These are phyloP conservation scores for Blastobotrys chiropterorum DNA, from an alignment of 805 yeast species.

Conservation along the genomic window DNA sequence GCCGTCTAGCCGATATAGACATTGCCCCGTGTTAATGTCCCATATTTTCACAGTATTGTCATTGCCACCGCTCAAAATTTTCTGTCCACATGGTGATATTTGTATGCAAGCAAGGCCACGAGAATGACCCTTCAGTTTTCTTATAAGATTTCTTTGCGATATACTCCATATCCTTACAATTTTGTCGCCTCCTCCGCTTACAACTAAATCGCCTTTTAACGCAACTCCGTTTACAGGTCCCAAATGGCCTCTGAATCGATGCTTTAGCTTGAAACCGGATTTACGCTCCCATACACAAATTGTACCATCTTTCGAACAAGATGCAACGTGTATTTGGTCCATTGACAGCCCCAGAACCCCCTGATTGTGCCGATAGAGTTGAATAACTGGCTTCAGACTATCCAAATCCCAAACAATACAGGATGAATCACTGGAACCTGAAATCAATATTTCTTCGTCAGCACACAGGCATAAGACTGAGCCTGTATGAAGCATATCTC, in stretches of 20 bases:
- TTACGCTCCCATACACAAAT: slow-evolving; percentile 28
- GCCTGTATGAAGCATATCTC: slow-evolving; percentile 23
- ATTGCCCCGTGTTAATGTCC: slow-evolving; percentile 71
- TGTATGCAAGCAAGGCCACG: slow-evolving; percentile 83
- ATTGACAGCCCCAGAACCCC: slow-evolving; percentile 29
- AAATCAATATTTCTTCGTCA: slow-evolving; percentile 26
- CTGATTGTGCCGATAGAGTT: slow-evolving; percentile 21
- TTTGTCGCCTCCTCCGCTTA: slow-evolving; percentile 55
- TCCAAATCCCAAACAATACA: slow-evolving; percentile 29
- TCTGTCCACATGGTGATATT: slow-evolving; percentile 61
- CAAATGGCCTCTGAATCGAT: slow-evolving; percentile 25
- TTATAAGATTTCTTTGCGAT: slow-evolving; percentile 57
- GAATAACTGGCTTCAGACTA: slow-evolving; percentile 20
- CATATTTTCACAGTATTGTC: slow-evolving; percentile 83
- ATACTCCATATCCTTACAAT: slow-evolving; percentile 81
- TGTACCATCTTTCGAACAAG: slow-evolving; percentile 33
- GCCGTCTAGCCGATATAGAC: slow-evolving; percentile 63
- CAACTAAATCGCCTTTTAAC: slow-evolving; percentile 22
- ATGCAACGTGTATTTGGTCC: slow-evolving; percentile 22
- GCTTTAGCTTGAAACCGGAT: slow-evolving; percentile 13
- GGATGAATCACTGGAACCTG: slow-evolving; percentile 32
- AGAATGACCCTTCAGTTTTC: slow-evolving; percentile 70
- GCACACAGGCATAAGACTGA: slow-evolving; percentile 29
- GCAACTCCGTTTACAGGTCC: slow-evolving; percentile 34
- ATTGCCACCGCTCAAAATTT: slow-evolving; percentile 77